Base-by-base conservation (phyloP, 495 filamentous ascomycete genomes). In the Penicillium dipodomyicola region DNA sequence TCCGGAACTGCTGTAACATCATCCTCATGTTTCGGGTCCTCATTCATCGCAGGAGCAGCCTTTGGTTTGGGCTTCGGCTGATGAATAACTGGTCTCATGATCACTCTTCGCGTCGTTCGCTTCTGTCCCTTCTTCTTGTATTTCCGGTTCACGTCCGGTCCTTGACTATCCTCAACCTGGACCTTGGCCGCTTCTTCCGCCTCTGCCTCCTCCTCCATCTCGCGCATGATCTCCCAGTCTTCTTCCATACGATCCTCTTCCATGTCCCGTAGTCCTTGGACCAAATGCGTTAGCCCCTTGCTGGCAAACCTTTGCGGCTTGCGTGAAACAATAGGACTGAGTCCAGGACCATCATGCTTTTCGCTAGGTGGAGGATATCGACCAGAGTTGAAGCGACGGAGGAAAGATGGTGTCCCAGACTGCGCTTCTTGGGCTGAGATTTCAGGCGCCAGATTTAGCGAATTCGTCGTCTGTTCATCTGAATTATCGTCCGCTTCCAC, bases 71-170 rank as follows among this genome's bases (percentile, higher is more conserved):
- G 49, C 57, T 74, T 75, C 50, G 74, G 65, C 39, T 72, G 77
- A 50, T 65, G 59, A 12, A 67, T 49, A 12, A 79, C 77, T 0
- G 82, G 82, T 65, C 74, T 84, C 85, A 96, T 93, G 39, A 82
- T 88, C n/a, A 88, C 84, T 39, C 81, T 71, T 49, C 88, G 78
- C 3, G 93, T 96, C 33, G 88, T 91, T 41, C 93, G 81, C 72
- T 97, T 97, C 66, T 91, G 85, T 0, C 93, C 93, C 71, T 87
- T 90, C 80, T 97, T 97, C 76, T 96, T 96, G 76, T 86, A 96
- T 3, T 82, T 71, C 48, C 80, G 83, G 0, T 82, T 79, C 11
- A 77, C 73, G 2, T 82, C 82, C 42, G 79, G 74, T 0, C 44
- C 53, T 56, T 91, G 86, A 60, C 82, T 88, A 57, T 90, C 87